Evolutionary conservation across 352 stramenopile genomes (phyloP).

Genomic region (Globisporangium spiculum): DNA sequence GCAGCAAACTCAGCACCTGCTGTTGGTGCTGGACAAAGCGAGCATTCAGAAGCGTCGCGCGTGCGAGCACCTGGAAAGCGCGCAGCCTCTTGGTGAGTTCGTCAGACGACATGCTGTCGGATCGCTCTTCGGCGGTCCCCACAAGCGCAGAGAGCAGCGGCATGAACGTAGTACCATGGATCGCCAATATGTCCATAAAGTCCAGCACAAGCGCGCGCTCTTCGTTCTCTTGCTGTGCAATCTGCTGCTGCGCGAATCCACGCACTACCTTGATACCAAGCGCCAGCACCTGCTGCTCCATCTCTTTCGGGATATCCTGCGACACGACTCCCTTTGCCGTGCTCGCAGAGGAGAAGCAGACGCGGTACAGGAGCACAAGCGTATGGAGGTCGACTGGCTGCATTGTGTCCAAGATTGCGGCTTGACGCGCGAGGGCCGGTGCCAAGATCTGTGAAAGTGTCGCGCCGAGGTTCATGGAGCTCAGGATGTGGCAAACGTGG

Average conservation of each 20-base stretch:
- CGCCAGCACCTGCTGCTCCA: constrained; percentile 35
- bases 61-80: constrained; percentile 51
- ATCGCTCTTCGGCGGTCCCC: constrained; percentile 10
- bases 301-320: constrained; percentile 41
- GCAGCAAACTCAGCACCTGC: constrained; percentile 25
- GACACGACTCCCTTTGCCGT: constrained; percentile 18
- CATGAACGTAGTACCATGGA: constrained; percentile 16
- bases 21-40: constrained; percentile 39
- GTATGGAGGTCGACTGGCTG: constrained; percentile 53
- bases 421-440: constrained; percentile 54
- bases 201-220: constrained; percentile 23
- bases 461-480: constrained; percentile 62
- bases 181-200: constrained; percentile 20
- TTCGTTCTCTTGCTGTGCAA: constrained; percentile 1
- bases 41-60: constrained; percentile 30
- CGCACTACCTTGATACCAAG: constrained; percentile 17
- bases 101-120: constrained; percentile 9
- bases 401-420: constrained; percentile 31
- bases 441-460: constrained; percentile 69
- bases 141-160: constrained; percentile 23
- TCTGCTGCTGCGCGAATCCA: background rate
- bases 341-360: constrained; percentile 45
- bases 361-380: constrained; percentile 53
- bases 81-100: constrained; percentile 27
- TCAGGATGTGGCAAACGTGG: constrained; percentile 64